phyloP scores from a whole-genome alignment of 148 eudicot genomes.

The Rhododendron kiyosumense region DNA sequence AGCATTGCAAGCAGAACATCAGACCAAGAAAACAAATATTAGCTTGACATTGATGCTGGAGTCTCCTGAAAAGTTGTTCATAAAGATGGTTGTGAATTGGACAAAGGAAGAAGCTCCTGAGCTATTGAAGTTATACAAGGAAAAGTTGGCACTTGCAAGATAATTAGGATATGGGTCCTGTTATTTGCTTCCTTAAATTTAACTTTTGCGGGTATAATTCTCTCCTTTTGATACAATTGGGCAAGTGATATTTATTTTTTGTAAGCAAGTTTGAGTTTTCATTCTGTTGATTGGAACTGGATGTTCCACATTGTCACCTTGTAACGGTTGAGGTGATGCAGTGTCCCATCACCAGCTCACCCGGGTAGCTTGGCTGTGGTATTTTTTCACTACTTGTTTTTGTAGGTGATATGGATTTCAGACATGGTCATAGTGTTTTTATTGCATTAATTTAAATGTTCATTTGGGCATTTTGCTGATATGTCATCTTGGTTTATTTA shows the following conservation, averaged over 20 bases:
- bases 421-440: not conserved
- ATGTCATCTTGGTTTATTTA: not conserved
- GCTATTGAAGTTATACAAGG: constrained; percentile 19
- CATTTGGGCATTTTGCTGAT: not conserved
- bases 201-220: not conserved
- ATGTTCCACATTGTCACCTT: not conserved
- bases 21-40: not conserved
- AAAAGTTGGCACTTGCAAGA: constrained; percentile 3
- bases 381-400: not conserved
- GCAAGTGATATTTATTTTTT: not conserved
- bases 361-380: not conserved
- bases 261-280: not conserved
- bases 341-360: too few species aligned
- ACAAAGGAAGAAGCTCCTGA: constrained; percentile 17
- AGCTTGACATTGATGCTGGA: not conserved
- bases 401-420: not conserved
- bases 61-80: not conserved
- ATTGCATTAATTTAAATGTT: not conserved
- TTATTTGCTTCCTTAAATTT: not conserved
- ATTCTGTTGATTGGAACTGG: not conserved
- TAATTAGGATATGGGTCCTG: not conserved
- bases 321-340: not conserved
- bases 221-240: not conserved
- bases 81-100: not conserved
- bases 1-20: constrained; percentile 15